A percentile compares a stretch with the other conserved stretches of the same genome.
Conservation (phyloP, 495 filamentous ascomycete species). For the Talaromyces adpressus region DNA sequence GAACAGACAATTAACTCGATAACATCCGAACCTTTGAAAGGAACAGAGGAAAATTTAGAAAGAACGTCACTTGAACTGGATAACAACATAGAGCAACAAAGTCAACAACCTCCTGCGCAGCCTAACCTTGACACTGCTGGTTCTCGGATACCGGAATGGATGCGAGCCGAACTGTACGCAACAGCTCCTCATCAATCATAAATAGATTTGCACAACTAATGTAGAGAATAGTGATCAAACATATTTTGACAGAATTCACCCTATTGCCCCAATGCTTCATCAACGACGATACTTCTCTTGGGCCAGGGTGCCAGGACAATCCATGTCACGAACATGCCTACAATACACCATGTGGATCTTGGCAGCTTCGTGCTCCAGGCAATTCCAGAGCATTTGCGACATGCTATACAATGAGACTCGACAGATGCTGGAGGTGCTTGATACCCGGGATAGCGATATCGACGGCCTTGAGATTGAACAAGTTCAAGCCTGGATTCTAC, state of each 20-base stretch:
- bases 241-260: slow-evolving; percentile 52
- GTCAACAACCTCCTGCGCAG: not conserved
- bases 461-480: slow-evolving; percentile 23
- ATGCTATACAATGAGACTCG: slow-evolving; percentile 40
- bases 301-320: slow-evolving; percentile 12
- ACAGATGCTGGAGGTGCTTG: slow-evolving; percentile 34
- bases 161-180: slow-evolving; percentile 37
- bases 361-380: slow-evolving; percentile 43
- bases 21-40: not conserved
- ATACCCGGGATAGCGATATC: slow-evolving; percentile 9
- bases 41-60: not conserved
- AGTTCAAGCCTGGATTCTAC: slow-evolving; percentile 47
- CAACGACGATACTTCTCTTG: slow-evolving; percentile 32
- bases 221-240: slow-evolving; percentile 37
- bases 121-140: not conserved
- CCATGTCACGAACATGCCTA: slow-evolving; percentile 27
- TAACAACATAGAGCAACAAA: not conserved
- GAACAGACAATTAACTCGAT: not conserved
- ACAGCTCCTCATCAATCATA: not conserved
- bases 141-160: slow-evolving; percentile 16
- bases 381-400: slow-evolving; percentile 39
- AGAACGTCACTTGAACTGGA: not conserved
- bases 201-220: not conserved
- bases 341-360: slow-evolving; percentile 50
- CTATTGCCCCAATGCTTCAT: slow-evolving; percentile 47